Evolutionary conservation across 2,329 filamentous ascomycete genomes (phyloP).

Genomic region (Phyllosticta ampelicida): DNA sequence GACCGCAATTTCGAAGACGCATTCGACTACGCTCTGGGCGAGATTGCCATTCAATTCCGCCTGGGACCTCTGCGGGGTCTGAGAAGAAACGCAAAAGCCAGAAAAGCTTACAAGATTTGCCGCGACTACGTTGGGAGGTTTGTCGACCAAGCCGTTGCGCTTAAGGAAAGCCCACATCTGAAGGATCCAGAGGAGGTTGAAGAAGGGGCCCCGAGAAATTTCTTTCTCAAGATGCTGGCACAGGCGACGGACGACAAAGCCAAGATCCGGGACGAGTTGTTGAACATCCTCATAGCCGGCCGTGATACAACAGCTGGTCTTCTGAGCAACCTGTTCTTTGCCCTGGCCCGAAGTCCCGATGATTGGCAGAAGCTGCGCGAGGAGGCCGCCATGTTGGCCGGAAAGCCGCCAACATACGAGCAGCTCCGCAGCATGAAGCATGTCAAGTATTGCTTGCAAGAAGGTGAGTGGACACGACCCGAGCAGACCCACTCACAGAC

Average conservation of each 20-base stretch:
- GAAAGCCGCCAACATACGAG: constrained; percentile 42
- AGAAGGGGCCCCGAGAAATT: constrained; percentile 21
- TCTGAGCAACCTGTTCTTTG: constrained; percentile 30
- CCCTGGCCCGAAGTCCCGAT: constrained; percentile 29
- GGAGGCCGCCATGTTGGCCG: constrained; percentile 23
- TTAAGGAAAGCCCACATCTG: constrained; percentile 18
- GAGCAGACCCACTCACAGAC: background rate
- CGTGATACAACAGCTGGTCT: constrained; percentile 30
- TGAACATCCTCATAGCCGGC: constrained; percentile 35
- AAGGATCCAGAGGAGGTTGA: constrained; percentile 18
- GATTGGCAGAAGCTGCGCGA: constrained; percentile 26
- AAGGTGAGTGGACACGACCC: constrained; percentile 33
- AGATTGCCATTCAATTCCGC: background rate
- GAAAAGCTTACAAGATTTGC: constrained; percentile 10
- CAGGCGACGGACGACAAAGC: constrained; percentile 34
- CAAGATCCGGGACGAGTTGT: constrained; percentile 33
- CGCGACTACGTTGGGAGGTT: constrained; percentile 36
- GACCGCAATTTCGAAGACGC: background rate
- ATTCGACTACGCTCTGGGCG: background rate
- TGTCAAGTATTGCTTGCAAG: constrained; percentile 48
- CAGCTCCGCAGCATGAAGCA: constrained; percentile 48
- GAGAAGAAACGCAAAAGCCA: background rate
- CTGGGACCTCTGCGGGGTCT: background rate
- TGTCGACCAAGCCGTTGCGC: constrained; percentile 34
- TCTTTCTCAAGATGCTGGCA: constrained; percentile 38